Conservation (phyloP, 2,329 filamentous ascomycete species). For the Seiridium unicorne region DNA sequence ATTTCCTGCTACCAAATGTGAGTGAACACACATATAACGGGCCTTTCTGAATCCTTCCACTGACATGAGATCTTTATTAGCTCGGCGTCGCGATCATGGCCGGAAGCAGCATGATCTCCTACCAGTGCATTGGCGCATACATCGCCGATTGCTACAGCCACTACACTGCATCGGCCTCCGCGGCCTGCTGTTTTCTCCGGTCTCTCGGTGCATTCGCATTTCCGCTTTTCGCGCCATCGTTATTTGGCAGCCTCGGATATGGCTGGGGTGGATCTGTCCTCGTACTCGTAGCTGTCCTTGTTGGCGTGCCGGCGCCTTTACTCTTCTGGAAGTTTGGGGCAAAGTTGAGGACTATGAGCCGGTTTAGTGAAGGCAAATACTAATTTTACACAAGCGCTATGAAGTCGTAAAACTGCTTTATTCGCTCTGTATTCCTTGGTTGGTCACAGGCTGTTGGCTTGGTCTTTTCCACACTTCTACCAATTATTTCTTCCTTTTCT, state of each 20-base stretch:
- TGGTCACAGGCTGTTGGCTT: neutral
- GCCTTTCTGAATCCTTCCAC: neutral
- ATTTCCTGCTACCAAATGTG: constrained; percentile 1
- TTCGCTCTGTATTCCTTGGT: neutral
- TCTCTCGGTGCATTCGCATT: neutral
- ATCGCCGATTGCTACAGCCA: constrained; percentile 4
- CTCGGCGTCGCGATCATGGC: constrained; percentile 5
- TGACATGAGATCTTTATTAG: neutral
- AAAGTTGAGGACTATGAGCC: neutral
- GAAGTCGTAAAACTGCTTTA: neutral
- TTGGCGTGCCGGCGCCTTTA: neutral
- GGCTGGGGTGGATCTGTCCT: neutral
- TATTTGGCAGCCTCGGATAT: neutral
- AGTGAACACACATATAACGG: neutral
- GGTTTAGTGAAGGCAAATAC: neutral
- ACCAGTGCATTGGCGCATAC: constrained; percentile 5
- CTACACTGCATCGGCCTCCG: constrained; percentile 1
- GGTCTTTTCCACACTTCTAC: no score
- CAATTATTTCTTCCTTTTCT: no score
- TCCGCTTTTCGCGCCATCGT: neutral
- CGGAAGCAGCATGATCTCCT: constrained; percentile 2
- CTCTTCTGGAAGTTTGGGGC: constrained; percentile 3
- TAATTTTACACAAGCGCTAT: neutral
- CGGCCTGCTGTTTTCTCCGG: neutral
- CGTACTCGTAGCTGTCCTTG: neutral